Conservation (phyloP, 208 protist genomes). For the Trypanosoma scelopori region DNA sequence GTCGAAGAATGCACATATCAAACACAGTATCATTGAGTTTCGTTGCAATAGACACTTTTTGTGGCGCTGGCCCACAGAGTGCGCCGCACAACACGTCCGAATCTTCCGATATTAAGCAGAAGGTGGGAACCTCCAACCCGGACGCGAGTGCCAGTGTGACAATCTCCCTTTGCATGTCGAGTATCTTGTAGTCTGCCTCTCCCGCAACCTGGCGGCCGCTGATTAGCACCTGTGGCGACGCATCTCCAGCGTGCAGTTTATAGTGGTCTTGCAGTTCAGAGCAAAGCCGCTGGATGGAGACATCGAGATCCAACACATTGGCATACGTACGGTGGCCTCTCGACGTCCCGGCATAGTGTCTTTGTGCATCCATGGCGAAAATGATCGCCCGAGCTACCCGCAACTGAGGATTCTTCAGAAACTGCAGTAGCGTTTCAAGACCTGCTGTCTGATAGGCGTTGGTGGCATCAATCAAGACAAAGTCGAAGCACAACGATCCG, state of each 20-base stretch:
- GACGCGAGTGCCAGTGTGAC: constrained; percentile 34
- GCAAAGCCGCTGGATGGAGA: constrained; percentile 58
- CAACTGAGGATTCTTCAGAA: constrained; percentile 41
- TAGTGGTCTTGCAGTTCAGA: constrained; percentile 37
- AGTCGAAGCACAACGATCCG: constrained; percentile 60
- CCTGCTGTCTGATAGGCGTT: constrained; percentile 78
- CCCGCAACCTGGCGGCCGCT: constrained; percentile 78
- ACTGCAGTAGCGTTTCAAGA: constrained; percentile 45
- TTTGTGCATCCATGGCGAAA: constrained; percentile 78
- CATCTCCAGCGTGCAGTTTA: neutral
- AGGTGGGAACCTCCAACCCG: constrained; percentile 37
- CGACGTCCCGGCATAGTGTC: constrained; percentile 58
- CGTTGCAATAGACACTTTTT: constrained; percentile 74
- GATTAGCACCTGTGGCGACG: constrained; percentile 49
- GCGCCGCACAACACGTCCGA: constrained; percentile 83
- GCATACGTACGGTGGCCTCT: constrained; percentile 57
- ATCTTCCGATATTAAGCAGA: constrained; percentile 87
- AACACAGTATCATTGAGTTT: constrained; percentile 77
- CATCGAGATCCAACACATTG: constrained; percentile 71
- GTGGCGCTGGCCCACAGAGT: constrained; percentile 76
- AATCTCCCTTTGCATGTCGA: constrained; percentile 70
- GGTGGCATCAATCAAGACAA: constrained; percentile 83
- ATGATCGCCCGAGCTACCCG: constrained; percentile 52
- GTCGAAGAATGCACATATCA: constrained; percentile 61
- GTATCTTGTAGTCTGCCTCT: constrained; percentile 90